Conservation (phyloP, 2,329 filamentous ascomycete species). For the Microcyclospora pomicola region DNA sequence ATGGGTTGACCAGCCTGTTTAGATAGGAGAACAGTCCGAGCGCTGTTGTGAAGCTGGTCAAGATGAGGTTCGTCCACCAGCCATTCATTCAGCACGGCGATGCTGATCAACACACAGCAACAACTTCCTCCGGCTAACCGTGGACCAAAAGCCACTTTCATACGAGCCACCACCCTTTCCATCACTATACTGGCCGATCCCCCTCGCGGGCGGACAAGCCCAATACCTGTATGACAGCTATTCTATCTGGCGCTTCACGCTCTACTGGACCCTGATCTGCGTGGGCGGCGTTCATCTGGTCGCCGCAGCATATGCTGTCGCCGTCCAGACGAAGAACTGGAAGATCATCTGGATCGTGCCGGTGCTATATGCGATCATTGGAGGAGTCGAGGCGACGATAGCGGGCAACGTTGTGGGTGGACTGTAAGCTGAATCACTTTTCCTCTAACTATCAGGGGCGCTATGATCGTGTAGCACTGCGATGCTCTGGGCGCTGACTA, state of each 20-base stretch:
- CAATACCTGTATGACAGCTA: conserved; percentile 56
- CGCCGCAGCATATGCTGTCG: conserved; percentile 56
- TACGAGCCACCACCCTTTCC: conserved; percentile 65
- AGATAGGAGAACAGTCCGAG: no score
- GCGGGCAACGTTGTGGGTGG: conserved; percentile 71
- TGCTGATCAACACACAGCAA: conserved; percentile 3
- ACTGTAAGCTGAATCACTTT: conserved; percentile 42
- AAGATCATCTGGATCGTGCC: conserved; percentile 56
- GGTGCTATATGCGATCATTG: conserved; percentile 55
- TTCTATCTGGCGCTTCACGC: conserved; percentile 78
- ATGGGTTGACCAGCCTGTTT: no score
- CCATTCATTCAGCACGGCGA: no score
- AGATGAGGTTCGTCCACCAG: no score
- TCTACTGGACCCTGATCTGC: conserved; percentile 73
- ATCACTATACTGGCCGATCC: conserved; percentile 63
- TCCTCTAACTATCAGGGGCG: not conserved
- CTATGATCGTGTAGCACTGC: conserved; percentile 3
- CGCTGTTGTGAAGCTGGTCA: no score
- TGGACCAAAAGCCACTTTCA: conserved; percentile 36
- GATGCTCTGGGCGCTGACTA: not conserved
- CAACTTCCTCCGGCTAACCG: conserved; percentile 32
- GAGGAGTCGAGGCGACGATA: conserved; percentile 61
- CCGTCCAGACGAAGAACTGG: conserved; percentile 50
- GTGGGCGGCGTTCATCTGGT: conserved; percentile 62
- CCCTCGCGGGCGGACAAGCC: conserved; percentile 41